A percentile compares a stretch with the other conserved stretches of the same genome.
These are phyloP conservation scores for Papilionanthe hybrid DNA, from an alignment of 116 monocot species.

Conservation along the genomic window DNA sequence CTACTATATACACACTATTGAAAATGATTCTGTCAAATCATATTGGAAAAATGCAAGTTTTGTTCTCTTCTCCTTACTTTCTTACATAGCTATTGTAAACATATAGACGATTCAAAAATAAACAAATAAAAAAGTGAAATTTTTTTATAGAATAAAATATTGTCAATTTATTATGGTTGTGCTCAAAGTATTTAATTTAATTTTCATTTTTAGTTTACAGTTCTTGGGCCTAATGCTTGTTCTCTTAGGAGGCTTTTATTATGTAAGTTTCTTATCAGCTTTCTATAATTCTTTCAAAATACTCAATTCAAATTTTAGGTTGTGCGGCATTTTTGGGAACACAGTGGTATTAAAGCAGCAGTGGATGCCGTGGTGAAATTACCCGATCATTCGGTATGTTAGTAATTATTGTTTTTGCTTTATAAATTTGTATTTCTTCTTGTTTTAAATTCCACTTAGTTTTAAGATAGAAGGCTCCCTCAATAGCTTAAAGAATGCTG, in stretches of 20 bases:
- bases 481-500: too few relatives aligned
- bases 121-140: not conserved
- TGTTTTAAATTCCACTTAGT: too few relatives aligned
- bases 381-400: constrained; percentile 72
- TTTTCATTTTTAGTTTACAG: not conserved
- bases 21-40: not conserved
- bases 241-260: not conserved
- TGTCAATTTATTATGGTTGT: not conserved
- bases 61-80: not conserved
- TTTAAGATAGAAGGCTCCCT: too few relatives aligned
- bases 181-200: not conserved
- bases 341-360: constrained; percentile 71
- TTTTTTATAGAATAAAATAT: not conserved
- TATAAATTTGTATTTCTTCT: not conserved
- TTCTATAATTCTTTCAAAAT: not conserved
- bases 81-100: constrained; percentile 2
- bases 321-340: constrained; percentile 76
- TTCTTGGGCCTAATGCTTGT: not conserved
- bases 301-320: constrained; percentile 30
- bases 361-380: constrained; percentile 68
- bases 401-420: constrained; percentile 33
- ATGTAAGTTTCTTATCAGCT: not conserved
- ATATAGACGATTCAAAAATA: not conserved
- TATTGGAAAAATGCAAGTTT: not conserved
- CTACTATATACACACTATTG: not conserved